phyloP scores from a whole-genome alignment of 768 basidiomycete species.

The Candolleomyces aberdarensis region DNA sequence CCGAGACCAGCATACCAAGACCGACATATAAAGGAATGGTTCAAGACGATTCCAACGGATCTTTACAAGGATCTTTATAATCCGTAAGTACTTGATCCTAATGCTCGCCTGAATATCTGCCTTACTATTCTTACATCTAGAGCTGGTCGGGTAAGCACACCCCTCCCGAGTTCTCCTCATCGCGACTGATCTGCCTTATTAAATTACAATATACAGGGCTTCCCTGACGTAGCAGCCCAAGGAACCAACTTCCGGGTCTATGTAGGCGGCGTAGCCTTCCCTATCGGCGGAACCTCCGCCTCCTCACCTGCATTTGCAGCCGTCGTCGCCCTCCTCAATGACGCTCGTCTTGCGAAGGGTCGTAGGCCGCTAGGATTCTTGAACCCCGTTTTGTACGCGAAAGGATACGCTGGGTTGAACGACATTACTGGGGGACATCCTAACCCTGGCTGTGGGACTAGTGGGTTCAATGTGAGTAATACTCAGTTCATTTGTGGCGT shows the following conservation, averaged over 20 bases:
- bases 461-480: slow-evolving; percentile 58
- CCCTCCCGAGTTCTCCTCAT: background rate
- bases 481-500: background rate
- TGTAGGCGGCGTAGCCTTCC: background rate
- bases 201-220: slow-evolving; percentile 13
- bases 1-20: slow-evolving; percentile 53
- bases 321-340: slow-evolving; percentile 65
- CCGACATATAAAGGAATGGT: slow-evolving; percentile 38
- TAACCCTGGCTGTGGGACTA: slow-evolving; percentile 59
- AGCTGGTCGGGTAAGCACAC: slow-evolving; percentile 49
- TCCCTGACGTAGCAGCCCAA: background rate
- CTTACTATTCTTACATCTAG: slow-evolving; percentile 21
- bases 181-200: background rate
- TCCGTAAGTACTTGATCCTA: slow-evolving; percentile 33
- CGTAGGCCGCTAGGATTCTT: slow-evolving; percentile 56
- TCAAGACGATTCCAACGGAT: slow-evolving; percentile 41
- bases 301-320: slow-evolving; percentile 54
- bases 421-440: slow-evolving; percentile 54
- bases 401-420: slow-evolving; percentile 39
- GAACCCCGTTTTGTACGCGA: slow-evolving; percentile 58
- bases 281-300: background rate
- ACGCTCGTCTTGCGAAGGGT: slow-evolving; percentile 46
- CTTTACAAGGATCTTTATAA: slow-evolving; percentile 62
- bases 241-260: background rate
- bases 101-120: background rate